Evolutionary conservation across 2,329 filamentous ascomycete genomes (phyloP), one percentile per base, ranked within the genome.

Genomic region (Cyclaneusma minus): DNA sequence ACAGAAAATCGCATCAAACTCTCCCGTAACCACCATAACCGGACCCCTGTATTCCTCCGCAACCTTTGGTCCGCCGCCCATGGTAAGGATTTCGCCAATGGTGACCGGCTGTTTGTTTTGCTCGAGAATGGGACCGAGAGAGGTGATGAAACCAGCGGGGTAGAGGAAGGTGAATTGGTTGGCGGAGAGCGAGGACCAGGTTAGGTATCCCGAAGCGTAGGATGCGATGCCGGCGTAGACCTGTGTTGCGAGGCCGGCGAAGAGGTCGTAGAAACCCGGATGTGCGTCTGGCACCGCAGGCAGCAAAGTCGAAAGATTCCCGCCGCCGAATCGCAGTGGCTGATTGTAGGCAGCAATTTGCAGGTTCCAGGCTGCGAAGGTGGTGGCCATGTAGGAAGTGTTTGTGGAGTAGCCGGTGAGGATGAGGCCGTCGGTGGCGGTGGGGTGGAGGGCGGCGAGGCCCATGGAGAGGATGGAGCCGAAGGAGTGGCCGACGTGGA

Each of bases 401-500:
- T 61, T 59, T 21, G 58, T 54, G 10, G 59, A 58, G 48, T 67
- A 77, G 2, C 70, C 70, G 2, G 68, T 74, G 4, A 76, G 54
- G 25, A 71, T 47, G 19, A 74, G 52, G 18, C 59, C 67, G 35
- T 75, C 61, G 19, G 61, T 67, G 29, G 65, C 51, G 29, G 54
- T 40, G 1, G 68, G 67, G 35, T 64, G 50, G 29, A 51, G 41
- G 20, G 55, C 54, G 6, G 64, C 57, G 13, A 76, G 52, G 23
- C 49, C 58, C 45, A 67, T 70, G 4, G 59, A 62, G 35, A 68
- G 61, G 10, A 60, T 48, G 0, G 67, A 68, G 17, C 72, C 71
- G 36, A 70, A 76, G 0, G 64, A 70, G 50, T 77, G 70, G 7
- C 71, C 72, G 10, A 72, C 52, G 42, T 76, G 70, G n/a, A 68